Evolutionary conservation across 1,284 basidiomycete species (phyloP), one percentile per base, ranked within the genome.

Genomic region (Cryptococcus wingfieldii): DNA sequence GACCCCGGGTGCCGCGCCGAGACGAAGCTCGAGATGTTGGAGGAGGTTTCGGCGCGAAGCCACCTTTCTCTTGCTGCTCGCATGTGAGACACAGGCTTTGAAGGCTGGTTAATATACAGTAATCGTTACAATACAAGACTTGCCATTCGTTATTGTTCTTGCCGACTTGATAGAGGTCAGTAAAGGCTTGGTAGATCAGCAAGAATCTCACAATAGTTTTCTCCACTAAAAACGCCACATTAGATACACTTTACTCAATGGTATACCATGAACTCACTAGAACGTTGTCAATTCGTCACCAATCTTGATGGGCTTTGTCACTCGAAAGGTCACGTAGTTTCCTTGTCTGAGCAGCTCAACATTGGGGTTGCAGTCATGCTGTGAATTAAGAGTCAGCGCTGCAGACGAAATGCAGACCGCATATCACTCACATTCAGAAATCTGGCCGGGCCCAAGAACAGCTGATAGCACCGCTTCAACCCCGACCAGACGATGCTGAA

Each of bases 311-410:
- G 64, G 67, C 4, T 64, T 53, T 6, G 64, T 46, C 1, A 70
- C 68, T 27, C 68, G 52, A 51, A 76, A 77, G 3, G 76, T 71
- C 13, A 77, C 72, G 38, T 66, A 66, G 43, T 68, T 68, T 9
- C 67, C 69, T 37, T 69, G 68, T 34, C 69, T 49, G 9, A 69
- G 60, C 19, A 77, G 56, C 57, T 74, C 70, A 38, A 76, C 74
- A 55, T 76, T 76, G 5, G 75, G 75, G 13, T 67, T 57, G 56
- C 76, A 77, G 55, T 77, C 76, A 50, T 77, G 76, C 72, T 76
- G 8, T 9, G 25, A 3, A 23, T 25, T 3, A 37, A 7, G 19
- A 25, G 28, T 31, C 3, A 43, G 27, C 38, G 16, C 44, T n/a
- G 41, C 16, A 28, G 38, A 41, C 25, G 5, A 16, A 16, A n/a